phyloP scores from a whole-genome alignment of 176 grass and related monocot species.

The Zoysia pacifica region DNA sequence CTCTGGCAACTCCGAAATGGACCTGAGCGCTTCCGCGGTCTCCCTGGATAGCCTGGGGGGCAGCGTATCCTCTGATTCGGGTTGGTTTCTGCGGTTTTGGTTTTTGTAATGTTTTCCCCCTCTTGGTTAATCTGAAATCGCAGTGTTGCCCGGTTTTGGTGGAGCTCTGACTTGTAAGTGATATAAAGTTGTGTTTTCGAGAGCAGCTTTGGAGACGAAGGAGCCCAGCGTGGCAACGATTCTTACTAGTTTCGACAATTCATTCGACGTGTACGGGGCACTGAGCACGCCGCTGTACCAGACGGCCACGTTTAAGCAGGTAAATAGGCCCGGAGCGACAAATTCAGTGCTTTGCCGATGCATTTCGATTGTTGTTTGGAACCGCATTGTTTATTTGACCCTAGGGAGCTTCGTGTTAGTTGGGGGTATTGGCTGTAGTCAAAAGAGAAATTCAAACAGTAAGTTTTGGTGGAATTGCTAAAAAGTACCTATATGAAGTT shows the following conservation, averaged over 20 bases:
- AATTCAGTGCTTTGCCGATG: neutral
- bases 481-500: neutral
- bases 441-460: neutral
- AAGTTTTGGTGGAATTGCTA: neutral
- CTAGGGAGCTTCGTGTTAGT: neutral
- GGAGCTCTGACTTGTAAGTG: neutral
- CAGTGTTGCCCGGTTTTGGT: neutral
- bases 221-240: constrained; percentile 81
- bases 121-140: neutral
- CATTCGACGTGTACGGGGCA: constrained; percentile 79
- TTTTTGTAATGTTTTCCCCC: neutral
- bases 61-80: neutral
- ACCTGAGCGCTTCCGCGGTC: constrained; percentile 34
- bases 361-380: neutral
- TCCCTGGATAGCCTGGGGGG: neutral
- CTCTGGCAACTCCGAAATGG: constrained; percentile 30
- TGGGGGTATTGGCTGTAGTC: neutral
- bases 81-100: constrained; percentile 27
- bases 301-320: constrained; percentile 98
- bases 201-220: constrained; percentile 51
- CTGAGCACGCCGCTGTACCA: constrained; percentile 96
- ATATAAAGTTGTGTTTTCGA: neutral
- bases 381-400: constrained; percentile 5
- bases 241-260: constrained; percentile 79
- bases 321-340: constrained; percentile 27